A percentile compares a stretch with the other conserved stretches of the same genome.
phyloP scores from a whole-genome alignment of 805 yeast genomes.

The Saccharomycopsis babjevae region DNA sequence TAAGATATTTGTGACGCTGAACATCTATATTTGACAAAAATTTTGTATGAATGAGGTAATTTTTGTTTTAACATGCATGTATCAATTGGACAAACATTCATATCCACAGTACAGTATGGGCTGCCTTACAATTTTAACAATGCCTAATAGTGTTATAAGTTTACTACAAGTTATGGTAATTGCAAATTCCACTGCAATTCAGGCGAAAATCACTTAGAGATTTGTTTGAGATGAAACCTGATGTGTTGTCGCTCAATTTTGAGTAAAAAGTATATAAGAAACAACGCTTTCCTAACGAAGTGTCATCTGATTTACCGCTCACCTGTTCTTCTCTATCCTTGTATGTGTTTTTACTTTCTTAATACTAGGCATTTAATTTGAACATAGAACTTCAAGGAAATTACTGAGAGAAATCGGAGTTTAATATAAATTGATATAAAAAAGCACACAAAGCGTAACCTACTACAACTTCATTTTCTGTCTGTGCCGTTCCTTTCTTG shows the following conservation, averaged over 20 bases:
- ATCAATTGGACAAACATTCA: neutral
- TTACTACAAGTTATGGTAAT: neutral
- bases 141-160: neutral
- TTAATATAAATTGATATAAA: no score
- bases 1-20: neutral
- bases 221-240: neutral
- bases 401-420: no score
- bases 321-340: no score
- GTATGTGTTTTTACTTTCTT: no score
- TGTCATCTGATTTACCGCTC: no score
- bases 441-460: no score
- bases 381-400: no score
- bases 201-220: neutral
- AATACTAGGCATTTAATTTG: no score
- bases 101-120: neutral
- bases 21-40: neutral
- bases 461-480: neutral
- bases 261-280: neutral
- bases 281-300: neutral
- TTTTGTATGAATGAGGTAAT: neutral
- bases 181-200: neutral
- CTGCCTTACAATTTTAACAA: neutral
- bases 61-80: neutral
- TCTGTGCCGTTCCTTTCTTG: neutral
- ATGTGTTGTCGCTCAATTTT: neutral